Evolutionary conservation across 1,284 basidiomycete species (phyloP).

Genomic region (Porodaedalea pini): DNA sequence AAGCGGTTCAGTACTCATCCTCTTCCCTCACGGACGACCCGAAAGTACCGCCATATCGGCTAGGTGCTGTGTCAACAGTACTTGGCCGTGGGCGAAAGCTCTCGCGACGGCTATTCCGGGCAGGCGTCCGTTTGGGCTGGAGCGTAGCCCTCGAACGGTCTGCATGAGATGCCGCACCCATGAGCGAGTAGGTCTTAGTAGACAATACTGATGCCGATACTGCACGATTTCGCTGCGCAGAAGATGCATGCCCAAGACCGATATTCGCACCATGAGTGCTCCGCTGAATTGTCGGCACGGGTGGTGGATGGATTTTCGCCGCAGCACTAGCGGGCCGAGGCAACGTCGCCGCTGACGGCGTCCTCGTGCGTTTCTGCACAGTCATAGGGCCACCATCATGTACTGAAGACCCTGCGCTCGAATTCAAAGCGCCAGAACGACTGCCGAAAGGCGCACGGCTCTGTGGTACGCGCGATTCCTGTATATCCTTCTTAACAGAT

Average conservation of each 20-base stretch:
- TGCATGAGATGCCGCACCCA: not conserved
- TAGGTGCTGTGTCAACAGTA: conserved; percentile 33
- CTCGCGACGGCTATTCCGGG: conserved; percentile 41
- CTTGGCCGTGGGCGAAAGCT: conserved; percentile 78
- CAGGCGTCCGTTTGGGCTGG: conserved; percentile 26
- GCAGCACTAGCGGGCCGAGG: conserved; percentile 7
- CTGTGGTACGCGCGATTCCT: not conserved
- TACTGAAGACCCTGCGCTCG: not conserved
- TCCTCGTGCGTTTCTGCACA: conserved; percentile 10
- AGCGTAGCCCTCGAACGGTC: conserved; percentile 8
- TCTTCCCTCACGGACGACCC: conserved; percentile 35
- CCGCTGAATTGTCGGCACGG: not conserved
- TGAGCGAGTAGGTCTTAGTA: not conserved
- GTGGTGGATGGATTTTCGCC: not conserved
- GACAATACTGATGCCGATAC: conserved; percentile 7
- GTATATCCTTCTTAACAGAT: not conserved
- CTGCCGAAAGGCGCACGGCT: conserved; percentile 16
- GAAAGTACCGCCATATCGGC: conserved; percentile 19
- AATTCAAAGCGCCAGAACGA: conserved; percentile 10
- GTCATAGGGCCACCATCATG: not conserved
- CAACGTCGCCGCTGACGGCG: conserved; percentile 4
- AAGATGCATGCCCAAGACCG: conserved; percentile 8
- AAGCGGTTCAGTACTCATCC: conserved; percentile 31
- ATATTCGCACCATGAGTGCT: conserved; percentile 2
- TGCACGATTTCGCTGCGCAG: not conserved